Percentiles rank a stretch among this genome's conserved stretches.
Evolutionary conservation across 345 rosid genomes (phyloP).

Genomic region (Geranium brycei): DNA sequence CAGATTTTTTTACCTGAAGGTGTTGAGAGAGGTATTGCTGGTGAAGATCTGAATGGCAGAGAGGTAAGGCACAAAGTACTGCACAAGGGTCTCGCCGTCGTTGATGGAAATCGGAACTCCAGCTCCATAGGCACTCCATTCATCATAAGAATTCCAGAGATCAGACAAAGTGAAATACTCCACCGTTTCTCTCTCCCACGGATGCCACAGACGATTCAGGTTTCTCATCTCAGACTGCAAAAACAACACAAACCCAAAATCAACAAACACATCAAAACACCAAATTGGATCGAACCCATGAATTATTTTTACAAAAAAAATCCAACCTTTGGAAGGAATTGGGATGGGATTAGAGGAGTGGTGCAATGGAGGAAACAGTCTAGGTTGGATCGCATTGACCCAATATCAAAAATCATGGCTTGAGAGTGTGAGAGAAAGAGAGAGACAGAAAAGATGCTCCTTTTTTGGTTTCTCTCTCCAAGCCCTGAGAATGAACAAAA

Average conservation of each 20-base stretch:
- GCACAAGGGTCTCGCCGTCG: constrained; percentile 73
- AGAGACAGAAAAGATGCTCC: constrained; percentile 10
- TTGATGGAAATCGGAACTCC: constrained; percentile 67
- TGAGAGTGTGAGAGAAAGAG: constrained; percentile 3
- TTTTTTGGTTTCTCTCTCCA: constrained; percentile 15
- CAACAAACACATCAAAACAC: constrained; percentile 1
- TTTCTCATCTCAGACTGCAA: constrained; percentile 73
- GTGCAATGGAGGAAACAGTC: constrained; percentile 71
- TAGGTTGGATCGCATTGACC: constrained; percentile 71
- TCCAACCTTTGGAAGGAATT: constrained; percentile 70
- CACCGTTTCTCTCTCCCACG: constrained; percentile 78
- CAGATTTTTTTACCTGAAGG: constrained; percentile 41
- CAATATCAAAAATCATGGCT: constrained; percentile 53
- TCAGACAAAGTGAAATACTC: constrained; percentile 74
- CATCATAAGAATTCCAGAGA: constrained; percentile 83
- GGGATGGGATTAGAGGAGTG: constrained; percentile 69
- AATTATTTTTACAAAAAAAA: not conserved
- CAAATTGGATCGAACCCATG: not conserved
- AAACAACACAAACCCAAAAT: not conserved
- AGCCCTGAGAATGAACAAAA: constrained; percentile 16
- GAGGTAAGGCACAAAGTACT: constrained; percentile 93
- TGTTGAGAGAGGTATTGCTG: constrained; percentile 53
- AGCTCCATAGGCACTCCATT: constrained; percentile 99
- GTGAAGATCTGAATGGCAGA: constrained; percentile 94
- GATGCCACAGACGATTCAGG: constrained; percentile 81